Evolutionary conservation across 257 asterid species (phyloP), one percentile per base, ranked within the genome.

Genomic region (Capsicum pubescens): DNA sequence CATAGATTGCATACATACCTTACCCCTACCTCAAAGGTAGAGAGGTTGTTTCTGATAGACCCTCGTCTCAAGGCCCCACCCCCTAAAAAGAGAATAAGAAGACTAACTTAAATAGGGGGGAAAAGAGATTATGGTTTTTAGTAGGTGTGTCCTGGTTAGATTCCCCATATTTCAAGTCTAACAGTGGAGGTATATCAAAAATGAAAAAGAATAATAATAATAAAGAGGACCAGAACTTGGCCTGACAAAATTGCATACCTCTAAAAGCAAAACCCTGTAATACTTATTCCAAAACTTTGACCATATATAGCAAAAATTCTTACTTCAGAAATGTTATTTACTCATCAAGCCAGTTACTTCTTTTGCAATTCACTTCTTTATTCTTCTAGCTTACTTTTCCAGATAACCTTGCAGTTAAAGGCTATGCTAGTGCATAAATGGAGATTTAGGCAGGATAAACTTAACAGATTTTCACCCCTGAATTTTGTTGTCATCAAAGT

Each of bases 261-360:
- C 86, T 67, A 87, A 87, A 85, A 95, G 98, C 93, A 93, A 88
- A 88, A 89, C 95, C 84, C 89, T 66, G 77, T 85, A 86, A 87
- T 97, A 93, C 97, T 92, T 92, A 95, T 95, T 95, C 99, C 91
- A 91, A 79, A 76, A 89, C 93, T 92, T 95, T 85, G 88, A 90
- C 97, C 83, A 90, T 91, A 89, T 83, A 84, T 90, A 90, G 97
- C 86, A 88, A 89, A 92, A 91, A 89, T 88, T 86, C 97, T 88
- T 91, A 87, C 93, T 89, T 91, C 91, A 67, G 85, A 84, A 87
- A 89, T 68, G 85, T 87, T 84, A 77, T 87, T 87, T 88, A 89
- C 92, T 90, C 93, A 88, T 86, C 86, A 70, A 87, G 85, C 84
- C 91, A 85, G 87, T 92, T 93, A 87, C 96, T 90, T 95, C 90